Evolutionary conservation across 2,329 filamentous ascomycete genomes (phyloP), one percentile per base, ranked within the genome.

Genomic region (Diaporthe eres): DNA sequence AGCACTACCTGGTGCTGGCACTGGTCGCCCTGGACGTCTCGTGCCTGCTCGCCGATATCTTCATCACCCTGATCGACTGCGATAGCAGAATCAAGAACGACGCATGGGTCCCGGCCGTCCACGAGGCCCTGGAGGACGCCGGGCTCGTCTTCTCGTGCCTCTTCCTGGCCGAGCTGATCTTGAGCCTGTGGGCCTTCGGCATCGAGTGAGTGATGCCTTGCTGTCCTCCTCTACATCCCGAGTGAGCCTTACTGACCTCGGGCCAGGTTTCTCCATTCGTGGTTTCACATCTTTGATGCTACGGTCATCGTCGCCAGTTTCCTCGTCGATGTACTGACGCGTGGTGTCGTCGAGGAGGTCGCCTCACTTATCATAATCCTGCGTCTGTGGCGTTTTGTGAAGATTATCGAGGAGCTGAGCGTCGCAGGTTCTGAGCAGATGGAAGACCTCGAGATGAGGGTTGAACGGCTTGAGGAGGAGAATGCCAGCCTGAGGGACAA

Each of bases 351-450:
- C 8, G 90, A 92, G 82, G 90, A 93, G 80, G 90, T 93, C 63
- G 91, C 89, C 1, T 93, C 91, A 0, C 85, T 94, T n/a, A 88
- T 94, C 67, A 87, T 94, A 39, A 86, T 93, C 5, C 84, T 94
- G 60, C 90, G 92, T 72, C 85, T 94, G 4, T 94, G 92, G 90
- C 88, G 93, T 22, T 88, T 94, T 60, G 90, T 93, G 81, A 93
- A 94, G 85, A 92, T 94, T 71, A 90, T 93, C 9, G 91, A 94
- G 80, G 92, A 94, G 82, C 86, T 94, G 77, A 89, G 89, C 42
- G 87, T 92, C 9, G 91, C 91, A 12, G 91, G 91, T 1, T 84
- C 89, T 49, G 92, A 94, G 82, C 86, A 91, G 80, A 89, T 91
- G 84, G 91, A 92, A 77, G 86, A 87, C 13, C 83, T 93, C 53